These are phyloP conservation scores for Wickerhamiella kurtzmanii DNA, from an alignment of 805 yeast genomes.

Conservation along the genomic window DNA sequence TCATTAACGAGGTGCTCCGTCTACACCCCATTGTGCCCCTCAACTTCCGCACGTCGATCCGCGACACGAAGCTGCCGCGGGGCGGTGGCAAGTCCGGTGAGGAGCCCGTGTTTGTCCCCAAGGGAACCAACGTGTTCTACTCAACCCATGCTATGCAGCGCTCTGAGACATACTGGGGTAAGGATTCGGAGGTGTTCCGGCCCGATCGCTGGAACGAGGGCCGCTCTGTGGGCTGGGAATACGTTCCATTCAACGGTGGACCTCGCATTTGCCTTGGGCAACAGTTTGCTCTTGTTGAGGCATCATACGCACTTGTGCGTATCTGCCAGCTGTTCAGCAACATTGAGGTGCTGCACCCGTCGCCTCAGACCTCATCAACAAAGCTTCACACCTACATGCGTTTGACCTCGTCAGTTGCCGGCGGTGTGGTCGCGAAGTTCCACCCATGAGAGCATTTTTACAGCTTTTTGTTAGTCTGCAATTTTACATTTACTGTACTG, in stretches of 20 bases:
- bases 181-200: conserved; percentile 31
- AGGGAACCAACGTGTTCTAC: conserved; percentile 33
- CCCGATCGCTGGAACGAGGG: conserved; percentile 38
- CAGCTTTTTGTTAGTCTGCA: background rate
- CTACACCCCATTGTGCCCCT: conserved; percentile 40
- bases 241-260: conserved; percentile 42
- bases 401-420: conserved; percentile 17
- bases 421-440: conserved; percentile 17
- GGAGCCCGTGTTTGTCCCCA: conserved; percentile 30
- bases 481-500: too few relatives aligned
- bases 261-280: conserved; percentile 44
- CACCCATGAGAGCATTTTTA: background rate
- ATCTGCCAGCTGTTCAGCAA: conserved; percentile 26
- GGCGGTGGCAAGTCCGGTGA: conserved; percentile 36
- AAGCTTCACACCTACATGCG: conserved; percentile 14
- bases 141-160: conserved; percentile 34
- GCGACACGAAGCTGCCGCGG: conserved; percentile 36
- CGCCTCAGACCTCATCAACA: conserved; percentile 5
- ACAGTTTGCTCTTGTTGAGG: conserved; percentile 43
- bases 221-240: conserved; percentile 33
- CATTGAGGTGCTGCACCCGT: conserved; percentile 14
- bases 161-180: conserved; percentile 30
- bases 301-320: conserved; percentile 33
- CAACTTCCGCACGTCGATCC: conserved; percentile 35
- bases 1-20: conserved; percentile 37